Base-by-base conservation (phyloP, 768 basidiomycete genomes). In the Chalciporus piperatus region DNA sequence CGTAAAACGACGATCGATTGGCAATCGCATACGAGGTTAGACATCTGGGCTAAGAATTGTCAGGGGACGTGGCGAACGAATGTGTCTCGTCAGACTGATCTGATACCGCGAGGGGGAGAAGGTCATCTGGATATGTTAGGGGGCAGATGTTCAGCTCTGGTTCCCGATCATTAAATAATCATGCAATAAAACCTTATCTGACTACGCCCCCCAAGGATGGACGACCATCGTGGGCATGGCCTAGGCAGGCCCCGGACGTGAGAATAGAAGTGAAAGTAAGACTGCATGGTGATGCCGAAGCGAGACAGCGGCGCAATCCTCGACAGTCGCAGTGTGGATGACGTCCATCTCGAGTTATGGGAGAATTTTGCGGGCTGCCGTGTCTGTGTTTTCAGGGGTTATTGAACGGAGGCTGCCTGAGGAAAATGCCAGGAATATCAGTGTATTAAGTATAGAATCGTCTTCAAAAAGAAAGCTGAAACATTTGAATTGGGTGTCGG, bases 151-250 rank as follows among this genome's bases (percentile, higher is more conserved):
- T 59, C 53, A 63, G 50, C 27, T n/a, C 30, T 56, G 55, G 17
- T 60, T 43, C 51, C 41, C 47, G 20, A 41, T 41, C 43, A 60
- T 51, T 41, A 45, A 59, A 61, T 42, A 49, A 61, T 48, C 19
- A 30, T 39, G 38, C 23, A 52, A 54, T 61, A 52, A 59, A 60
- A 52, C 59, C 57, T 61, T 59, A 57, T 59, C 47, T 54, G 54
- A 56, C 40, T 40, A 38, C 38, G 51, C 41, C 50, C 41, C 55
- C 51, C 33, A 51, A 32, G 30, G 46, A 22, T 14, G 38, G 48
- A 44, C 37, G 48, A 51, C 35, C 59, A 55, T 50, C 60, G 49
- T 58, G 58, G 55, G 46, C 50, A 56, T 45, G 40, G 40, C 44
- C 41, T 40, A 56, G 51, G 53, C 45, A 66, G 14, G 41, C 50